Base-by-base conservation (phyloP, 2,329 filamentous ascomycete species). In the Epichloe gansuensis region DNA sequence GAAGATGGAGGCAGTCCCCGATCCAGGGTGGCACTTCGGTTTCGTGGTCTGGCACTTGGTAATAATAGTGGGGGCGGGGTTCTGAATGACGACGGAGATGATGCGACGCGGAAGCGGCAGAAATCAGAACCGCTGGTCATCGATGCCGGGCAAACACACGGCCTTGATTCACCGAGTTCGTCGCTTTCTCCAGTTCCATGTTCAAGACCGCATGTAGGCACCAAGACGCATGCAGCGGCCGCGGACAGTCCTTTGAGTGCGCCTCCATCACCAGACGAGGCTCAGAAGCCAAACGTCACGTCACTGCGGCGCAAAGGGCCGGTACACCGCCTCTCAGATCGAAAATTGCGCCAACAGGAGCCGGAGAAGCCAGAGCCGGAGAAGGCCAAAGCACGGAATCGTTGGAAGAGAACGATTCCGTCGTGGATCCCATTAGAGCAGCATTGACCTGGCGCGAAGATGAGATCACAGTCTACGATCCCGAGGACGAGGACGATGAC, bases 371-470 rank as follows among this genome's bases (percentile, higher is more conserved):
- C 21, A 15, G n/a, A 7, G 25, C 12, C 5, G 6, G 38, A 35
- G 38, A 31, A 12, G 21, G 21, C 8, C 13, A 25, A 12, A 9
- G 17, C 25, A 55, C 9, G 54, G 59, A 17, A 54, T 53, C 23
- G 15, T 13, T 13, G n/a, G 61, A 60, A 34, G 56, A 56, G 15
- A 66, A 70, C 8, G 64, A 68, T 8, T 69, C 68, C 12, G 59
- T 78, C 31, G 66, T 72, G 50, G 78, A 81, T 52, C 77, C 78
- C 0, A 62, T 81, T 9, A 73, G 80, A 38, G 79, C 80, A 6
- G 74, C 79, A 3, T 69, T 84, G 50, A 85, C 82, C 2, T 85
- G 82, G 82, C 80, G 81, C 59, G 80, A 83, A 57, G 77, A 84
- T 58, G 82, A 85, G 61, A 85, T 85, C 55, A 85, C 82, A 2